phyloP scores from a whole-genome alignment of 202 grass and related monocot genomes.

The Musa balbisiana region DNA sequence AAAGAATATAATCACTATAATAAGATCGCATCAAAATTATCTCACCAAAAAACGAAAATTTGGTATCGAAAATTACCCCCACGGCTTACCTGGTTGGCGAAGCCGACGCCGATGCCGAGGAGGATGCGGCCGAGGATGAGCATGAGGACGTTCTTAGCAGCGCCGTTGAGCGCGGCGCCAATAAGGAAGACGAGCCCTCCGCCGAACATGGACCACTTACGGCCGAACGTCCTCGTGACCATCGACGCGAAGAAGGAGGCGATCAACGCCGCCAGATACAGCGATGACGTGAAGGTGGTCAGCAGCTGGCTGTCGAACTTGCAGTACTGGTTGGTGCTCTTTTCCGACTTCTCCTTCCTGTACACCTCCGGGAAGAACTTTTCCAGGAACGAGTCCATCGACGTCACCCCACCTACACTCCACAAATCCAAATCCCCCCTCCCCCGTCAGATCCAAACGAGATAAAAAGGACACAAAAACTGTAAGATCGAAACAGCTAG shows the following conservation, averaged over 20 bases:
- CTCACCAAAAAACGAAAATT: no score
- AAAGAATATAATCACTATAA: no score
- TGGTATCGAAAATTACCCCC: no score
- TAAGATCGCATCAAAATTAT: no score
- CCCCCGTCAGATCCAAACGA: neutral
- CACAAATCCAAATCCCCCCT: neutral
- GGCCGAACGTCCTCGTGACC: conserved; percentile 52
- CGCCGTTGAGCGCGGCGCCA: conserved; percentile 67
- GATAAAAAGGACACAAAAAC: neutral
- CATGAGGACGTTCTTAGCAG: conserved; percentile 48
- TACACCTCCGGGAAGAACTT: conserved; percentile 89
- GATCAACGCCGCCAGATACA: conserved; percentile 75
- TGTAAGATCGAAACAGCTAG: neutral
- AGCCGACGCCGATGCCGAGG: conserved; percentile 81
- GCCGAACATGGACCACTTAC: conserved; percentile 95
- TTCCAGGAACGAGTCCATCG: conserved; percentile 71
- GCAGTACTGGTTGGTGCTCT: conserved; percentile 63
- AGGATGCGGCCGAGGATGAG: conserved; percentile 93
- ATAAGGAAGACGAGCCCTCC: conserved; percentile 71
- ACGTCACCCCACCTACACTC: conserved; percentile 65
- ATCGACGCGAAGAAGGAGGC: conserved; percentile 64
- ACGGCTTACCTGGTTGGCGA: conserved; percentile 65
- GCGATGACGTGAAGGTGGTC: conserved; percentile 80
- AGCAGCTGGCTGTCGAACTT: conserved; percentile 67
- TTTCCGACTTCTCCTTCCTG: conserved; percentile 38